Evolutionary conservation across 139 green algal species (phyloP).

Genomic region (Haematococcus sp.): DNA sequence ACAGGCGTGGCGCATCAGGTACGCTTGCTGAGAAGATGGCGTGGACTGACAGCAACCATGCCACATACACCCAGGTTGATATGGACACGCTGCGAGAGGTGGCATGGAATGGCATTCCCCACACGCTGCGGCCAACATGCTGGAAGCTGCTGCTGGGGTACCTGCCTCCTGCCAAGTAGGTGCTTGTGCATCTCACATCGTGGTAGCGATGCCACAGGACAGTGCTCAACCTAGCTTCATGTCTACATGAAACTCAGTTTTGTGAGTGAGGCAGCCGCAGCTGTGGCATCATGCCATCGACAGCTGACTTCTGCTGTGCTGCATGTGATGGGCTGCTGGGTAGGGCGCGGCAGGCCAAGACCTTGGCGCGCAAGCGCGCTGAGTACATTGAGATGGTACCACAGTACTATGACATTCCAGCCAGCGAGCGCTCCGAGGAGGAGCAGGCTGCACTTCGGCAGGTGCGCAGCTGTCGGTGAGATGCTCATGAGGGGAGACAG

Average conservation of each 20-base stretch:
- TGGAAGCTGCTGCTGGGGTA: conserved; percentile 98
- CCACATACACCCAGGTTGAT: conserved; percentile 74
- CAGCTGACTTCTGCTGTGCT: background rate
- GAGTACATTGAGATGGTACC: conserved; percentile 85
- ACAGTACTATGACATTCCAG: conserved; percentile 81
- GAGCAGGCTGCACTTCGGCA: conserved; percentile 81
- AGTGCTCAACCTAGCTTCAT: conserved; percentile 75
- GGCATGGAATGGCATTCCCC: conserved; percentile 86
- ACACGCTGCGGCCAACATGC: conserved; percentile 68
- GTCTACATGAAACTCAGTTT: conserved; percentile 78
- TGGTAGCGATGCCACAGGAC: conserved; percentile 70
- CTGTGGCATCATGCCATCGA: background rate
- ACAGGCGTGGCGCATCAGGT: background rate
- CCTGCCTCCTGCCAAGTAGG: conserved; percentile 72
- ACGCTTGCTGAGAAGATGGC: too few species aligned
- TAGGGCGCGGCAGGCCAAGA: conserved; percentile 57
- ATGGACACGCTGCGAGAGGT: conserved; percentile 84
- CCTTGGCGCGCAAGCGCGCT: conserved; percentile 73
- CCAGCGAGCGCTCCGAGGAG: conserved; percentile 73
- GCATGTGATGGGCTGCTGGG: background rate
- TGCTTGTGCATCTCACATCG: background rate
- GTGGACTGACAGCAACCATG: too few species aligned
- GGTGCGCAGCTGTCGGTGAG: conserved; percentile 30
- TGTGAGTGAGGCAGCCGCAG: conserved; percentile 75
- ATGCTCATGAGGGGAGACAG: background rate